Conservation (phyloP, 2,329 filamentous ascomycete genomes). For the Exophiala dermatitidis region DNA sequence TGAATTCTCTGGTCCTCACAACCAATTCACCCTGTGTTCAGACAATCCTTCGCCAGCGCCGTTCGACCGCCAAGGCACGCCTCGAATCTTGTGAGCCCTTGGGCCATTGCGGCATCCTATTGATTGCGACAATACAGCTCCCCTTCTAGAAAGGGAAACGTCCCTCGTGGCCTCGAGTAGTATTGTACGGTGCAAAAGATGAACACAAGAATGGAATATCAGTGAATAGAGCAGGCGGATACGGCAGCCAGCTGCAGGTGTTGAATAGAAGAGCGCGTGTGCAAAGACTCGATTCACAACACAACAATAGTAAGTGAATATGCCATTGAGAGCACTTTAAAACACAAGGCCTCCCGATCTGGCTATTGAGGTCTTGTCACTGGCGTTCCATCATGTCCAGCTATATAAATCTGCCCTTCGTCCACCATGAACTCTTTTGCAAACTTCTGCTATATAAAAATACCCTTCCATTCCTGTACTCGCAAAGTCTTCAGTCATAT, state of each 20-base stretch:
- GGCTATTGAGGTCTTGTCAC: slow-evolving; percentile 5
- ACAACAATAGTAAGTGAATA: slow-evolving; percentile 17
- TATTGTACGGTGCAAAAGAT: background rate
- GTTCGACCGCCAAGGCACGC: background rate
- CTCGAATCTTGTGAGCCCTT: background rate
- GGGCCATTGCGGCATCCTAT: background rate
- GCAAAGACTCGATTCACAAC: slow-evolving; percentile 4
- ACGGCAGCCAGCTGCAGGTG: slow-evolving; percentile 17
- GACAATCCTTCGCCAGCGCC: background rate
- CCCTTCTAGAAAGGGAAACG: background rate
- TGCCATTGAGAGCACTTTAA: slow-evolving; percentile 3
- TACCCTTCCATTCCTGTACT: background rate
- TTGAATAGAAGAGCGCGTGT: slow-evolving; percentile 11
- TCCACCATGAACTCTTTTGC: background rate
- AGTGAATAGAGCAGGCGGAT: slow-evolving; percentile 7
- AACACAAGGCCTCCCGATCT: background rate
- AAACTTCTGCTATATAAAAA: background rate
- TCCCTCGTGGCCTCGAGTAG: background rate
- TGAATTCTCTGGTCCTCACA: background rate
- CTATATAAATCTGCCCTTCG: background rate
- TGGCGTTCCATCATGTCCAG: background rate
- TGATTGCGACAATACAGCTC: background rate
- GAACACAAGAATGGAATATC: slow-evolving; percentile 6
- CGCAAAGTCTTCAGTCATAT: background rate
- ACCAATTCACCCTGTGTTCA: background rate